Percentiles rank a stretch among this genome's conserved stretches.
These are phyloP conservation scores for Salvia splendens DNA, from an alignment of 257 asterid species.

Conservation along the genomic window DNA sequence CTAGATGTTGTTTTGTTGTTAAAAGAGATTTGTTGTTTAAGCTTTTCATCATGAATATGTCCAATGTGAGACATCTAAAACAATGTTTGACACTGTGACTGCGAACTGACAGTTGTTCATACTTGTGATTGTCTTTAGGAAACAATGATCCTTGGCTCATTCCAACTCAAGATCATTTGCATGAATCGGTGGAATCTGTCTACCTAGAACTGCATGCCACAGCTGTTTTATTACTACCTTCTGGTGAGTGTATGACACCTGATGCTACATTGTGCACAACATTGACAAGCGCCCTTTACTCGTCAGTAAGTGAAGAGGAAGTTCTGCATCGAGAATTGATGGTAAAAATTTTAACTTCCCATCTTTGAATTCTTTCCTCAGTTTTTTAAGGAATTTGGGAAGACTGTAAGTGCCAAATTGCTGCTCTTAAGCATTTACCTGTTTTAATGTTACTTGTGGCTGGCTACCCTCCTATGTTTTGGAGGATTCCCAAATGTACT, in stretches of 20 bases:
- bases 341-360: constrained; percentile 48
- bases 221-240: constrained; percentile 71
- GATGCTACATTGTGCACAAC: constrained; percentile 87
- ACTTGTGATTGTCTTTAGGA: constrained; percentile 47
- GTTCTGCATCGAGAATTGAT: constrained; percentile 72
- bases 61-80: constrained; percentile 17
- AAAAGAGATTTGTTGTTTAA: constrained; percentile 4
- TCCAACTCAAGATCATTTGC: constrained; percentile 73
- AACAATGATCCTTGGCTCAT: constrained; percentile 73
- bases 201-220: constrained; percentile 91
- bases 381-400: background rate
- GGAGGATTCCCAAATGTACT: background rate
- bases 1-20: background rate
- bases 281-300: constrained; percentile 80
- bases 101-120: constrained; percentile 16
- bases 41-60: background rate
- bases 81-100: background rate
- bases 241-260: constrained; percentile 87
- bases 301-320: constrained; percentile 80
- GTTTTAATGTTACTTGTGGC: background rate
- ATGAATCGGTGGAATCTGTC: constrained; percentile 57
- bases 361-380: constrained; percentile 10
- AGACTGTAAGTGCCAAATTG: constrained; percentile 6
- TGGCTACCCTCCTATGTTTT: background rate
- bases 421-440: constrained; percentile 7